Base-by-base conservation (phyloP, 345 rosid genomes). In the Cardamine chenopodiifolia region DNA sequence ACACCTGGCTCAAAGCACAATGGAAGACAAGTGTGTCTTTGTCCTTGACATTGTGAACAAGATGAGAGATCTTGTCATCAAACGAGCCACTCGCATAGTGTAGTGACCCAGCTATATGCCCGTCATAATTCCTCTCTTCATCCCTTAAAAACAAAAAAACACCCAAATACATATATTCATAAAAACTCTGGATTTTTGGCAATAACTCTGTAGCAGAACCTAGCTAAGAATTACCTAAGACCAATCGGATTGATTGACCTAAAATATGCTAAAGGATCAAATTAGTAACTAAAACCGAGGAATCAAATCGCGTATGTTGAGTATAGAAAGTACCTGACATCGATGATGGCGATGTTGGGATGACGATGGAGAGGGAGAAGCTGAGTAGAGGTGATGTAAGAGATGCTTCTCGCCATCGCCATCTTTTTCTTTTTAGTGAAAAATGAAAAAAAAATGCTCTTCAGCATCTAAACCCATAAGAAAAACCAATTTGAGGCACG, bases 11-110 rank as follows among this genome's bases (percentile, higher is more conserved):
- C 66, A 94, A 68, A 78, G 98, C 96, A 77, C 98, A 94, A 62
- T 94, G 97, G 76, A 94, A 94, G 67, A 94, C 96, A 66, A 94
- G 89, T 59, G 98, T 94, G 75, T 94, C 97, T 83, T 91, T 94
- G 35, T 91, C 96, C 71, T 86, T 83, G 58, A 90, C 90, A 26
- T 86, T 80, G 44, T 85, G 93, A 66, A 91, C 70, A 48, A 94
- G 90, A 83, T 88, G 77, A 73, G 97, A 66, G 80, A 94, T 89
- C 88, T 74, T 88, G 50, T 91, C 90, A 49, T 77, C 78, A 81
- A 94, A 94, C 4, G 71, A 66, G 66, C 72, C 83, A 78, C 96
- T 94, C 0, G 97, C 87, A 68, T 83, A 91, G 83, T 94, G 98
- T 62, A 88, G 79, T 1, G 98, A 88, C 26, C 98, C 98, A 11